Conservation (phyloP, 106 monocot genomes). For the Ottelia alismoides region DNA sequence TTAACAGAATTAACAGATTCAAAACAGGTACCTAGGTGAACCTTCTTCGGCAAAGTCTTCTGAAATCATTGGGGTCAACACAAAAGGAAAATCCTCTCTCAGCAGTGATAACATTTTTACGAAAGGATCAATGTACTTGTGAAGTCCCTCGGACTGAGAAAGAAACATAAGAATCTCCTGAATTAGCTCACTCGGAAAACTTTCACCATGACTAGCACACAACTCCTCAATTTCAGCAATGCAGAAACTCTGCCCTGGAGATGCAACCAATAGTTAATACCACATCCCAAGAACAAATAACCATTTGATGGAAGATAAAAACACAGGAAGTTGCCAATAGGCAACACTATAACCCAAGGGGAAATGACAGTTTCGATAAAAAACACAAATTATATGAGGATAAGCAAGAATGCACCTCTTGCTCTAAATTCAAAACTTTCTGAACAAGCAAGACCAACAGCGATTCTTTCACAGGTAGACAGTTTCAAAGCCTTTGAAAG, state of each 20-base stretch:
- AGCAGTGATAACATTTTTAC: slow-evolving; percentile 66
- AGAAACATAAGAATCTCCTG: slow-evolving; percentile 77
- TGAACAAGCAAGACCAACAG: slow-evolving; percentile 77
- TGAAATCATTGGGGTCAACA: slow-evolving; percentile 23
- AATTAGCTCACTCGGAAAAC: slow-evolving; percentile 32
- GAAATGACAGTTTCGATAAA: no score
- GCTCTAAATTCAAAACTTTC: slow-evolving; percentile 38
- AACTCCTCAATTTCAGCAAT: slow-evolving; percentile 65
- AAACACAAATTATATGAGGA: no score
- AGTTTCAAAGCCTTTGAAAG: slow-evolving; percentile 56
- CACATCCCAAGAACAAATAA: not conserved
- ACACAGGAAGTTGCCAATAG: no score
- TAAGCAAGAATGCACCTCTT: no score
- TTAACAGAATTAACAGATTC: not conserved
- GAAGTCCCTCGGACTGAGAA: slow-evolving; percentile 54
- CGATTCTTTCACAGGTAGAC: slow-evolving; percentile 50
- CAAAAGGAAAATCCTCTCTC: slow-evolving; percentile 32
- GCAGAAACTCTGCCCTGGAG: slow-evolving; percentile 73
- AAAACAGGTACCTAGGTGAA: slow-evolving; percentile 32
- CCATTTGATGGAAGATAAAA: no score
- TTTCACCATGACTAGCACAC: slow-evolving; percentile 28
- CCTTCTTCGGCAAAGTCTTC: slow-evolving; percentile 17
- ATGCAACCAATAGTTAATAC: not conserved
- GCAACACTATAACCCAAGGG: no score
- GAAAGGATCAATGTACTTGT: slow-evolving; percentile 65